Percentiles rank a stretch among this genome's conserved stretches.
Conservation (phyloP, 768 basidiomycete species). For the Porphyrellus cyaneotinctus region DNA sequence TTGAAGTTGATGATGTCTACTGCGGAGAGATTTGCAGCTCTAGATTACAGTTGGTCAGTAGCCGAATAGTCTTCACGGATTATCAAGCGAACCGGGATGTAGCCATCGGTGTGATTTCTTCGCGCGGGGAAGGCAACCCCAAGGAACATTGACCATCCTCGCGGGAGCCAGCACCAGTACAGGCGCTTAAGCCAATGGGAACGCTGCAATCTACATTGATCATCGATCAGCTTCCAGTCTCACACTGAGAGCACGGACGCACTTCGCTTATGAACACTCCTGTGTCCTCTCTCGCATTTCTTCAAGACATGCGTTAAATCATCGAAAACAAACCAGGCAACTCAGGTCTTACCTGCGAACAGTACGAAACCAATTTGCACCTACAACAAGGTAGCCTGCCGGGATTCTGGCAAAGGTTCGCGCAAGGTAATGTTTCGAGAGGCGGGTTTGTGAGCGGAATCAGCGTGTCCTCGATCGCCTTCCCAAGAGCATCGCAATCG, state of each 20-base stretch:
- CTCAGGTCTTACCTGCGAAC: constrained; percentile 31
- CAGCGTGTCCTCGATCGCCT: constrained; percentile 8
- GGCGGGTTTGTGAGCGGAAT: constrained; percentile 21
- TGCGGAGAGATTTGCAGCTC: constrained; percentile 25
- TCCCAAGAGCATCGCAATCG: constrained; percentile 21
- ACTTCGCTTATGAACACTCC: constrained; percentile 36
- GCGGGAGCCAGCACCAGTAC: neutral
- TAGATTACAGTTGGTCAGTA: constrained; percentile 5
- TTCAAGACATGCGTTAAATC: constrained; percentile 8
- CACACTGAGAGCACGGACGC: neutral
- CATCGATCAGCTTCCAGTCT: constrained; percentile 2
- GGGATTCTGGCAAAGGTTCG: constrained; percentile 30
- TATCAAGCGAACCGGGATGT: constrained; percentile 23
- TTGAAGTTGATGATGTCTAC: constrained; percentile 27
- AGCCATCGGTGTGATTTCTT: constrained; percentile 3
- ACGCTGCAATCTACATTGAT: constrained; percentile 17
- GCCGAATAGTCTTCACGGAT: neutral
- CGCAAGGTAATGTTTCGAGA: constrained; percentile 29
- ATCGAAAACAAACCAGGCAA: neutral
- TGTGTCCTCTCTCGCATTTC: constrained; percentile 39
- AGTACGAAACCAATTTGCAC: constrained; percentile 42
- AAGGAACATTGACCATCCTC: neutral
- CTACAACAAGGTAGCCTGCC: constrained; percentile 21
- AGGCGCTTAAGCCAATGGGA: neutral
- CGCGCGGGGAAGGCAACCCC: neutral